phyloP scores from a whole-genome alignment of 2,329 filamentous ascomycete genomes.

The Ceratocystis huliohia region DNA sequence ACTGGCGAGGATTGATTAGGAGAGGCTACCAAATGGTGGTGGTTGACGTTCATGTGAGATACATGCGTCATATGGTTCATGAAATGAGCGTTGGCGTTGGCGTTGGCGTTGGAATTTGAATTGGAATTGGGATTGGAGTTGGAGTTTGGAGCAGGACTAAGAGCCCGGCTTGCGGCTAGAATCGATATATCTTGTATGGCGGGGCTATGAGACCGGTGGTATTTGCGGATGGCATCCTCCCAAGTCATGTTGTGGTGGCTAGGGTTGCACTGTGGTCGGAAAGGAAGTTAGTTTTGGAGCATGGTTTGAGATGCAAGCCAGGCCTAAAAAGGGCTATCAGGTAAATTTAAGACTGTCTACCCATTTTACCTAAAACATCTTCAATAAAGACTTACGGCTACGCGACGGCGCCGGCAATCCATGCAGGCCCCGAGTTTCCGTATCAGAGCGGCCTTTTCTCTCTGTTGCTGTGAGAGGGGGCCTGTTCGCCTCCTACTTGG shows the following conservation, averaged over 20 bases:
- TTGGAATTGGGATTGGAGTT: slow-evolving; percentile 22
- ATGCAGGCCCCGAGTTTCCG: slow-evolving; percentile 46
- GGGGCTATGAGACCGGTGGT: slow-evolving; percentile 40
- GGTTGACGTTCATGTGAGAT: slow-evolving; percentile 3
- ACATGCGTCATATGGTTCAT: background rate
- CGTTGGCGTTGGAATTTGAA: no score
- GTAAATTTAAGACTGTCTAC: background rate
- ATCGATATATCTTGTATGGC: slow-evolving; percentile 38
- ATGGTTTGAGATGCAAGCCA: background rate
- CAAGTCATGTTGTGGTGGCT: slow-evolving; percentile 49
- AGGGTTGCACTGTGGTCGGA: slow-evolving; percentile 39
- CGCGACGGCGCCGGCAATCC: slow-evolving; percentile 43
- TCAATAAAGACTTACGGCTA: slow-evolving; percentile 39
- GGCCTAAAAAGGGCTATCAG: no score
- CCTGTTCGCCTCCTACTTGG: slow-evolving; percentile 47
- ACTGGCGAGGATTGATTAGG: background rate
- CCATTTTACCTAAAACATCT: background rate
- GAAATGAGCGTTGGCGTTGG: background rate
- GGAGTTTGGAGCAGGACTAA: slow-evolving; percentile 35
- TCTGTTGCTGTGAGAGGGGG: slow-evolving; percentile 44
- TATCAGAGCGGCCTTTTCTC: slow-evolving; percentile 47
- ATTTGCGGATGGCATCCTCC: slow-evolving; percentile 45
- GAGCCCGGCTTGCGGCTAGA: slow-evolving; percentile 31
- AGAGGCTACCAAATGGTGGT: background rate
- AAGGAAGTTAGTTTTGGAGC: slow-evolving; percentile 1